phyloP scores from a whole-genome alignment of 192 early-diverging fungal genomes.

The Obelidium mucronatum region DNA sequence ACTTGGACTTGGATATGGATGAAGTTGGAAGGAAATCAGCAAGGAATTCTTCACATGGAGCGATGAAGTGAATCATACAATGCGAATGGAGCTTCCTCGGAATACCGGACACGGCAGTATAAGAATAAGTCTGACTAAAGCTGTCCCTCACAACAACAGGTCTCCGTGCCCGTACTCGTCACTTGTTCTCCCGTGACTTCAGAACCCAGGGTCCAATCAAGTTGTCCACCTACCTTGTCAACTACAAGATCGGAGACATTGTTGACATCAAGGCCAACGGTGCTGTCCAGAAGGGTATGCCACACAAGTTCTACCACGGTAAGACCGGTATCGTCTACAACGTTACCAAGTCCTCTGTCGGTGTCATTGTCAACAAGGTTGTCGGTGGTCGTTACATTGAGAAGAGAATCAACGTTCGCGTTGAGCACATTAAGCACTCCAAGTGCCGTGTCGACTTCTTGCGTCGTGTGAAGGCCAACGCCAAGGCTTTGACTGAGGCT shows the following conservation, averaged over 20 bases:
- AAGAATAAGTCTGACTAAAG: not conserved
- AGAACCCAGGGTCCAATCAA: slow-evolving; percentile 91
- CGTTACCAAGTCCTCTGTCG: slow-evolving; percentile 99
- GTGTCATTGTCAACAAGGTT: slow-evolving; percentile 98
- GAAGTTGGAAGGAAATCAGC: not conserved
- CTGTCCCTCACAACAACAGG: slow-evolving; percentile 24
- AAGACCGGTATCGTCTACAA: slow-evolving; percentile 99
- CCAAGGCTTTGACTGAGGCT: slow-evolving; percentile 82
- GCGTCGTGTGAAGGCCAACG: slow-evolving; percentile 96
- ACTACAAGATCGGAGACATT: slow-evolving; percentile 99
- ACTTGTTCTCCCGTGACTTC: slow-evolving; percentile 98
- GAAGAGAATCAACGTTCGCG: slow-evolving; percentile 97
- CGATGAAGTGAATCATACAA: not conserved
- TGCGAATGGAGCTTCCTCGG: not conserved
- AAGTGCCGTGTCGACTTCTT: slow-evolving; percentile 99
- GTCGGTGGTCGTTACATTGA: slow-evolving; percentile 98
- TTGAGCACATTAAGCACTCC: slow-evolving; percentile 99
- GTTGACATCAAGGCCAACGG: slow-evolving; percentile 99
- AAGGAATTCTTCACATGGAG: not conserved
- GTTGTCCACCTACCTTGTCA: slow-evolving; percentile 97
- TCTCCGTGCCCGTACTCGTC: slow-evolving; percentile 96
- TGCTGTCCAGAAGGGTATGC: slow-evolving; percentile 99
- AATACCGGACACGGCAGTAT: not conserved
- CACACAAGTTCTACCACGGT: slow-evolving; percentile 99
- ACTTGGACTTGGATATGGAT: not conserved